Evolutionary conservation across 2,329 filamentous ascomycete species (phyloP), one percentile per base, ranked within the genome.

Genomic region (Pestalotiopsis sp.): DNA sequence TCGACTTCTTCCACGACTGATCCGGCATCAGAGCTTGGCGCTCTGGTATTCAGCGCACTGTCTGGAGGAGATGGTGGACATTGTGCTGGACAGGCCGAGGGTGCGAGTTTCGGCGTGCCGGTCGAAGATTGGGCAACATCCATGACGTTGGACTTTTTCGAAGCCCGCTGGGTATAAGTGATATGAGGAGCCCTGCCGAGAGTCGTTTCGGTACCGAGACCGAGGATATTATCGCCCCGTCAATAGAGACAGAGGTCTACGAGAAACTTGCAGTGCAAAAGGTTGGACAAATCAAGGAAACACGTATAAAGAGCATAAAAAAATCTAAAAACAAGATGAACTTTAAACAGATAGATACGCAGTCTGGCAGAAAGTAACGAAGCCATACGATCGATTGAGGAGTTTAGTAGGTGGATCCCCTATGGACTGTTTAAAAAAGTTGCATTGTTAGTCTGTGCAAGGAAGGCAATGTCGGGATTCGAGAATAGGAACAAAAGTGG

Each of bases 1-100:
- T 73, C 70, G 57, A 71, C 66, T 38, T 72, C 63, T 45, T 61
- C 70, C 56, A 31, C 20, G n/a, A 23, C 36, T 13, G 58, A 67
- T 14, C 61, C 59, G 11, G 39, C 66, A 25, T 61, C 59, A 62
- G 66, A 52, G 25, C 58, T 67, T 20, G 59, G 59, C 36, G 25
- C 66, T 23, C 57, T 62, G 20, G 66, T 52, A 25, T 67, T 23
- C 20, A 58, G 4, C 12, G 27, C 58, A 31, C 57, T 67, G 4
- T 62, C 66, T 23, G 66, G 66, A 31, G 66, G 66, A 4, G 66
- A 52, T n/a, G 66, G 66, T 52, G 66, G 66, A 7, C 62, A 57
- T 4, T 38, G 57, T 39, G 59, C 27, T 36, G 27, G 13, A 39
- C 13, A 62, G 27, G 59, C 31, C n/a, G 59, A 59, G 4, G 31